Conservation (phyloP, 2,329 filamentous ascomycete genomes). For the Aspergillus pseudoterreus region DNA sequence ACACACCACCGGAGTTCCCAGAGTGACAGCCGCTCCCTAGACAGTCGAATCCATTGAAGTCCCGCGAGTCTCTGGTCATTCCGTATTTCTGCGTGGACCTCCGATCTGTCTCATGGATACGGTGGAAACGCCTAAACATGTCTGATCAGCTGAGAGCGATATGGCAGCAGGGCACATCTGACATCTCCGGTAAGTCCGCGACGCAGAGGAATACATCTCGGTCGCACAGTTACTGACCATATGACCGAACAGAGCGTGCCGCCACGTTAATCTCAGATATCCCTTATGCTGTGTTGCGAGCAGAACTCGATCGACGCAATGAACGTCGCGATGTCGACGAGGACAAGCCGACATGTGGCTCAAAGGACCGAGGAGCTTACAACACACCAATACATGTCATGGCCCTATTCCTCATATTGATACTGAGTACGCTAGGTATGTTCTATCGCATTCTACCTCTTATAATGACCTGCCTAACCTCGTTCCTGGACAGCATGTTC, state of each 20-base stretch:
- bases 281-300: conserved; percentile 30
- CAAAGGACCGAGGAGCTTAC: conserved; percentile 45
- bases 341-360: conserved; percentile 33
- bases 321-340: conserved; percentile 12
- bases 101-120: conserved; percentile 2
- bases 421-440: conserved; percentile 45
- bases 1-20: too few relatives aligned
- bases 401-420: conserved; percentile 63
- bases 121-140: not conserved
- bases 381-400: conserved; percentile 65
- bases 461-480: conserved; percentile 7
- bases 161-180: conserved; percentile 1
- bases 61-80: not conserved
- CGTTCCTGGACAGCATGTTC: conserved; percentile 49
- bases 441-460: not conserved
- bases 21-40: too few relatives aligned
- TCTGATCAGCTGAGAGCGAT: not conserved
- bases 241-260: conserved; percentile 18
- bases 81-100: not conserved
- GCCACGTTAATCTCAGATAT: conserved; percentile 26
- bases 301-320: conserved; percentile 29
- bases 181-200: not conserved
- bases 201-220: too few relatives aligned
- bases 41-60: not conserved
- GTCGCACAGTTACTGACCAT: not conserved